Base-by-base conservation (phyloP, 1,284 basidiomycete species). In the Moesziomyces parantarcticus region DNA sequence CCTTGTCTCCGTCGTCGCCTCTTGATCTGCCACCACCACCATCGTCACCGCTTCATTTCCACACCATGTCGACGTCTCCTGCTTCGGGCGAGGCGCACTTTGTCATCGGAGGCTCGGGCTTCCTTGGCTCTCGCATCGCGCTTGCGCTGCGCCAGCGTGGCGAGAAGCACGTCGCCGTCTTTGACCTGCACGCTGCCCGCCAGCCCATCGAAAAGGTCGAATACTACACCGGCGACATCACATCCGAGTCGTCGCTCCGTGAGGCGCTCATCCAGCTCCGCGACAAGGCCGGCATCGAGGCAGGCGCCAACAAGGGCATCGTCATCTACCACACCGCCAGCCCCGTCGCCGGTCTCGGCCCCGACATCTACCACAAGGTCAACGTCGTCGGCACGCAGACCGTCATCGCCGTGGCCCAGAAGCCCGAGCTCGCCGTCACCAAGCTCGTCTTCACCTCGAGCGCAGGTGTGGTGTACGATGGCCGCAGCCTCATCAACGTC, bases 391-490 rank as follows among this genome's bases (percentile, higher is more conserved):
- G 97, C 20, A 97, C 96, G 0, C 88, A 89, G 75, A 90, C 91
- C 11, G 88, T 98, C 48, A 91, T 99, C 79, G 88, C 90, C 20
- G 92, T 92, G 14, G 85, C 90, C 13, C 87, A 90, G 26, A 87
- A 88, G 41, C 50, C 73, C 11, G 65, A 73, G 26, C 60, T 75
- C 44, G 88, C 89, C 18, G 90, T 98, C 9, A 87, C 87, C 20
- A 95, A 97, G 84, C 89, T 99, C 46, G 92, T 99, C 7, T 99
- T 92, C 85, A 99, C 97, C 4, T 94, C 92, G 75, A 95, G 92
- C 48, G 95, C 94, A 2, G 92, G 94, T 49, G 93, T 98, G 21
- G 90, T 95, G 7, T 98, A 94, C 86, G 91, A 92, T 67, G 95
- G 95, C 0, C 84, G 86, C 21, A 90, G 93, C 83, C 87, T 96